Percentiles rank a stretch among this genome's conserved stretches.
These are phyloP conservation scores for Dioszegia hungarica DNA, from an alignment of 768 basidiomycete genomes.

Conservation along the genomic window DNA sequence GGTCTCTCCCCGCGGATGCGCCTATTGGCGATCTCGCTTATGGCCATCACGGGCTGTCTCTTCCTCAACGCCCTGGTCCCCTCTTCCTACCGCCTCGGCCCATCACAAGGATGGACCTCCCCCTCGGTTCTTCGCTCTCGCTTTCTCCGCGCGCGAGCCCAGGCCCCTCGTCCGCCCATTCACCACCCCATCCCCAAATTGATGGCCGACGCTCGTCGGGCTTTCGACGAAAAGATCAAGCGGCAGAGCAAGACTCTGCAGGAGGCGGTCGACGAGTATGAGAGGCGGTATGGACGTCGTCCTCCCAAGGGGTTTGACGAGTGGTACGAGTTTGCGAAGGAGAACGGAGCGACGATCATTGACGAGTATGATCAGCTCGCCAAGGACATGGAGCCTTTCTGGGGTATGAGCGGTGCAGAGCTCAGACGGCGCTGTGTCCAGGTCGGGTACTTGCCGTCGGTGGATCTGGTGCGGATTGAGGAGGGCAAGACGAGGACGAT, in stretches of 20 bases:
- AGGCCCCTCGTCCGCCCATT: conserved; percentile 38
- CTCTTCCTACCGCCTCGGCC: conserved; percentile 17
- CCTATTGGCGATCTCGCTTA: background rate
- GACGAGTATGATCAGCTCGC: conserved; percentile 81
- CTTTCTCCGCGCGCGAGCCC: conserved; percentile 36
- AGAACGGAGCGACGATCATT: conserved; percentile 68
- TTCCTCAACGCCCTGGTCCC: conserved; percentile 31
- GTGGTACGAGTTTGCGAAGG: conserved; percentile 63
- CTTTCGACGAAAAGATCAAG: conserved; percentile 39
- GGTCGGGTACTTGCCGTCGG: conserved; percentile 73
- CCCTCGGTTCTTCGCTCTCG: conserved; percentile 44
- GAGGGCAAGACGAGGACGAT: conserved; percentile 61
- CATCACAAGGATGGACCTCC: conserved; percentile 42
- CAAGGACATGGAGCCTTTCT: conserved; percentile 79
- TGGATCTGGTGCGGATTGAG: conserved; percentile 77
- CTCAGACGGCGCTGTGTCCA: conserved; percentile 59
- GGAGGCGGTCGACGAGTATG: conserved; percentile 46
- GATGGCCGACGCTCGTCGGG: conserved; percentile 43
- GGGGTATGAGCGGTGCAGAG: conserved; percentile 67
- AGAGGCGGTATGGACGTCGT: conserved; percentile 35
- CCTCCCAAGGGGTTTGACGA: conserved; percentile 49
- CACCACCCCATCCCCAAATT: conserved; percentile 49
- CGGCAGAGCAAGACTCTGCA: conserved; percentile 42
- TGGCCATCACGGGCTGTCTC: conserved; percentile 16
- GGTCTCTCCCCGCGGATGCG: background rate